Base-by-base conservation (phyloP, 169 alveolate genomes). In the Babesia gibsoni region DNA sequence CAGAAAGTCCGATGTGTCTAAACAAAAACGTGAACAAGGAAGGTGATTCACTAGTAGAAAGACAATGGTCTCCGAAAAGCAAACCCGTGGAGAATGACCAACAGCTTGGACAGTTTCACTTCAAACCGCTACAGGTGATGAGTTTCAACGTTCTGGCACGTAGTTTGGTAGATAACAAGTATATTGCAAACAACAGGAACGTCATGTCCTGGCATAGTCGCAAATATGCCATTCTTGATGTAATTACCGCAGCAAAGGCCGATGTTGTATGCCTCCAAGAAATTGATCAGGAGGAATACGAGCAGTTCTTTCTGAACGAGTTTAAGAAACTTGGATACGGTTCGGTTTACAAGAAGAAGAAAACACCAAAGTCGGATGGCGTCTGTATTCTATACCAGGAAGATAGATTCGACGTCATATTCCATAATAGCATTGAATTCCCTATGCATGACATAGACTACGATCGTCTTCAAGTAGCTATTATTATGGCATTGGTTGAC, bases 191-290 rank as follows among this genome's bases (percentile, higher is more conserved):
- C 43, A 75, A 87, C 64, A 25, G 73, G 29, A 67, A 67, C 46
- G 86, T 83, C 52, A 88, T 88, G 91, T 50, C 72, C 30, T 88
- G 92, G 92, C 50, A 64, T n/a, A 73, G 63, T 39, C 64, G 92
- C 37, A 83, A 82, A 56, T 50, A 67, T 29, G 85, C 63, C 18
- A 88, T 88, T 33, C 73, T 65, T 36, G 67, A 83, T 23, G 84
- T 53, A 39, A 52, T 88, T 7, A 29, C 35, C 12, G 64, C 63
- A 14, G 56, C 86, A 20, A 35, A 59, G 30, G 81, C 89, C 41
- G 91, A 88, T 33, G 70, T 88, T 23, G 81, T 88, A 46, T 88
- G 91, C 57, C 53, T 88, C 27, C 92, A 88, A 63, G 92, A 88
- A 48, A 74, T 88, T 37, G 92, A 88, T 42, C 73, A 73, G 36